These are phyloP conservation scores for Bipolaris zeicola DNA, from an alignment of 2,329 filamentous ascomycete species.

Conservation along the genomic window DNA sequence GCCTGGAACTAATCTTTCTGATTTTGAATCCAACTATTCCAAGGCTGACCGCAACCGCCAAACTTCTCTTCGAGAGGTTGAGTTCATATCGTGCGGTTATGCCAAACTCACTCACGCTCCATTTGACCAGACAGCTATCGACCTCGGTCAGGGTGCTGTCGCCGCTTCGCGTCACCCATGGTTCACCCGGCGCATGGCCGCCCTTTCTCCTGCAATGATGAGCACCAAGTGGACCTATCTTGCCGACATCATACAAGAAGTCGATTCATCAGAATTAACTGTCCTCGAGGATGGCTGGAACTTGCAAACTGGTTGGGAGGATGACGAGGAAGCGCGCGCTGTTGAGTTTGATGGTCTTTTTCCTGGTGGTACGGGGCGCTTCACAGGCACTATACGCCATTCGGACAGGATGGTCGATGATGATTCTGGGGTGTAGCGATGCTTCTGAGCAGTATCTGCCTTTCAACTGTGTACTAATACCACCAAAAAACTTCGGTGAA, in stretches of 20 bases:
- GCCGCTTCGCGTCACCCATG: conserved; percentile 18
- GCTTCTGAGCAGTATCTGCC: background rate
- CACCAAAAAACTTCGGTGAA: background rate
- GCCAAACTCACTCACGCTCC: conserved; percentile 49
- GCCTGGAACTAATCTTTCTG: conserved; percentile 53
- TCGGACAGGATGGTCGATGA: conserved; percentile 25
- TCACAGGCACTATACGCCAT: conserved; percentile 40
- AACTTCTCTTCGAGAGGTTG: conserved; percentile 51
- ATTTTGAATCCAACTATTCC: conserved; percentile 48
- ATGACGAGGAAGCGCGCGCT: conserved; percentile 42
- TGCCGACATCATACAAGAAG: conserved; percentile 49
- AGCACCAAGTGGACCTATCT: conserved; percentile 43
- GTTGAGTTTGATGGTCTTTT: conserved; percentile 50
- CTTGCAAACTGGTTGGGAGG: conserved; percentile 40
- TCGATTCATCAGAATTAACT: conserved; percentile 41
- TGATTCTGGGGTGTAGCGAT: conserved; percentile 24
- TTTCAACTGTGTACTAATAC: conserved; percentile 1
- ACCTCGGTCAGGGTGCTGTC: conserved; percentile 20
- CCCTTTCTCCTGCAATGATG: conserved; percentile 48
- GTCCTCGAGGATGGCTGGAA: conserved; percentile 43
- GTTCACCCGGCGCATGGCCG: conserved; percentile 39
- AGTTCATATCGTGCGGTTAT: conserved; percentile 68
- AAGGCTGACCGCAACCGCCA: conserved; percentile 32
- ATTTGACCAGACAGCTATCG: conserved; percentile 46
- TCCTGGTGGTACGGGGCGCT: conserved; percentile 51